phyloP scores from a whole-genome alignment of 2,329 filamentous ascomycete species.

The Aspergillus sp. region DNA sequence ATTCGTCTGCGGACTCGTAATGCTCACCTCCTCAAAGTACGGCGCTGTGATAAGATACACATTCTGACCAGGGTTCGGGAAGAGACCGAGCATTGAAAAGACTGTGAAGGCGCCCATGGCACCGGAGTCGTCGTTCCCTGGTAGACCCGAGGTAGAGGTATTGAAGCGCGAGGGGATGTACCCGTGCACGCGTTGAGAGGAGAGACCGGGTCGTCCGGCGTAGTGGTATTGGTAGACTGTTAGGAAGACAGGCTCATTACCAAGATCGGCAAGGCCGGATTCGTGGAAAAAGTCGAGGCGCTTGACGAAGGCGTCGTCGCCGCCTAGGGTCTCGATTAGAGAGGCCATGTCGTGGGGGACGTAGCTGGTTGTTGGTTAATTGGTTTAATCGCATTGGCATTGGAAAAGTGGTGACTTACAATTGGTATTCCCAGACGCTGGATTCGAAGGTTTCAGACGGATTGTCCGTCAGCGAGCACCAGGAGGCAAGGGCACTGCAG shows the following conservation, averaged over 20 bases:
- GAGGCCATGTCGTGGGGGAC: slow-evolving; percentile 51
- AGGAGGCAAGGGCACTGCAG: background rate
- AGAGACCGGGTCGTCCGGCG: slow-evolving; percentile 59
- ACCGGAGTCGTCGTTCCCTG: slow-evolving; percentile 68
- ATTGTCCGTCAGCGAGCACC: slow-evolving; percentile 33
- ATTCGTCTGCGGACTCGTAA: slow-evolving; percentile 58
- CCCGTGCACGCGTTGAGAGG: slow-evolving; percentile 54
- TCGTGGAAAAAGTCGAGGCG: slow-evolving; percentile 67
- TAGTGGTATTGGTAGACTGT: slow-evolving; percentile 70
- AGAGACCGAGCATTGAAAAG: slow-evolving; percentile 68
- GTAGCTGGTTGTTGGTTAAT: slow-evolving; percentile 54
- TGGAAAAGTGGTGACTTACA: slow-evolving; percentile 48
- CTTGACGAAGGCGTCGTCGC: slow-evolving; percentile 54
- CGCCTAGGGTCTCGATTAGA: slow-evolving; percentile 60
- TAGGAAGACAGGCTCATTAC: slow-evolving; percentile 64
- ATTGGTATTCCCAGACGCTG: slow-evolving; percentile 39
- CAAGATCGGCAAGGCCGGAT: slow-evolving; percentile 62
- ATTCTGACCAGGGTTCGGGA: slow-evolving; percentile 66
- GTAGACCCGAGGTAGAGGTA: slow-evolving; percentile 56
- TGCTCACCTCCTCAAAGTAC: slow-evolving; percentile 61
- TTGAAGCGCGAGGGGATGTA: slow-evolving; percentile 65
- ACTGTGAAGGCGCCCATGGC: slow-evolving; percentile 68
- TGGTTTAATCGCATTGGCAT: slow-evolving; percentile 39
- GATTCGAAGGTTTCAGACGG: slow-evolving; percentile 35
- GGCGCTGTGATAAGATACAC: slow-evolving; percentile 69